Conservation (phyloP, 768 basidiomycete species). For the Pleurotus cornucopiae region DNA sequence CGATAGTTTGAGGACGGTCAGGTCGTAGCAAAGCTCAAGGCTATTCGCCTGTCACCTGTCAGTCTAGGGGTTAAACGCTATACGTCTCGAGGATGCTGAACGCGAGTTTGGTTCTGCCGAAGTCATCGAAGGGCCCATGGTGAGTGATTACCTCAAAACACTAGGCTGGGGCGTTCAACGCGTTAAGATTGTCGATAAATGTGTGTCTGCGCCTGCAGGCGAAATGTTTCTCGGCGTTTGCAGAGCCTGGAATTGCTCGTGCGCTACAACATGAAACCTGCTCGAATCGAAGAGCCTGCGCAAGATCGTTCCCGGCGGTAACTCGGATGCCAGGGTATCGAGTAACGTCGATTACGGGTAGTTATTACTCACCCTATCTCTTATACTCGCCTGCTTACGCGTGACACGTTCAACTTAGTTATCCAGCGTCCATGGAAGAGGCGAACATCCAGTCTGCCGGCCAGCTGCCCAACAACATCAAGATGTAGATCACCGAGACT, state of each 20-base stretch:
- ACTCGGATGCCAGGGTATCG: slow-evolving; percentile 69
- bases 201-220: neutral
- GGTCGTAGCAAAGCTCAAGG: neutral
- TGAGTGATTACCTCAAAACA: neutral
- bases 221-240: neutral
- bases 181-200: neutral
- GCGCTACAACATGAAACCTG: slow-evolving; percentile 56
- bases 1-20: neutral
- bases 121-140: slow-evolving; percentile 1
- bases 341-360: slow-evolving; percentile 59
- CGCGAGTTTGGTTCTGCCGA: neutral
- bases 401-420: slow-evolving; percentile 35
- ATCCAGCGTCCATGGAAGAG: slow-evolving; percentile 83
- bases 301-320: slow-evolving; percentile 69
- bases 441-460: slow-evolving; percentile 56
- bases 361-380: slow-evolving; percentile 18
- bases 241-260: slow-evolving; percentile 37
- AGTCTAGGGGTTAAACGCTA: neutral
- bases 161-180: too few species aligned
- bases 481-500: slow-evolving; percentile 93
- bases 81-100: slow-evolving; percentile 1
- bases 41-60: neutral
- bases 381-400: neutral
- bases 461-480: slow-evolving; percentile 59
- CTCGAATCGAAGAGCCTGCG: slow-evolving; percentile 48